Conservation (phyloP, 1,139 yeast genomes). For the Citeromyces hawaiiensis region DNA sequence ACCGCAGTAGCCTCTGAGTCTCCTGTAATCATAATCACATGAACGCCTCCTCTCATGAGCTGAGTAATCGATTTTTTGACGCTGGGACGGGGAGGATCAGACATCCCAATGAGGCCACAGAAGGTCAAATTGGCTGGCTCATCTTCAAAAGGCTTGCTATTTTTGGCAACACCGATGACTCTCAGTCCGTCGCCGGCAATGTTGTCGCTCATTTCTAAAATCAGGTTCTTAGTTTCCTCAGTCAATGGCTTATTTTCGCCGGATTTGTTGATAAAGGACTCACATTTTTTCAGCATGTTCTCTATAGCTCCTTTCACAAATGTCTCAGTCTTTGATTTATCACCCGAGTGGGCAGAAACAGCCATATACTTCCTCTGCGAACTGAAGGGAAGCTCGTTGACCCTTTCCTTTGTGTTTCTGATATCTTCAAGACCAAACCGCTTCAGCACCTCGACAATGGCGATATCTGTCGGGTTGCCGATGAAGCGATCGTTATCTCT, state of each 20-base stretch:
- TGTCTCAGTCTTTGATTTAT: slow-evolving; percentile 38
- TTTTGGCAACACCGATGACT: slow-evolving; percentile 69
- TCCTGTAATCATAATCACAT: slow-evolving; percentile 95
- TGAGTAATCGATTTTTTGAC: slow-evolving; percentile 61
- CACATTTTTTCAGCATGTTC: slow-evolving; percentile 49
- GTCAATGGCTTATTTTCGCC: slow-evolving; percentile 43
- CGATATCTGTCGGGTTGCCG: slow-evolving; percentile 93
- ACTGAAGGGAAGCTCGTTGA: slow-evolving; percentile 72
- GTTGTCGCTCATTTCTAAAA: slow-evolving; percentile 41
- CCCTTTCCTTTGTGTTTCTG: slow-evolving; percentile 44
- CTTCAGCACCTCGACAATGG: slow-evolving; percentile 61
- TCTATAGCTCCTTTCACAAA: slow-evolving; percentile 88
- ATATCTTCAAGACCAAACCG: slow-evolving; percentile 62
- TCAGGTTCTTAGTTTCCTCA: slow-evolving; percentile 28
- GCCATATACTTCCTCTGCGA: slow-evolving; percentile 87
- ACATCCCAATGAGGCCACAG: slow-evolving; percentile 85
- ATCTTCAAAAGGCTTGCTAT: slow-evolving; percentile 18
- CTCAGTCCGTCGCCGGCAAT: slow-evolving; percentile 81
- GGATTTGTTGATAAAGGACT: slow-evolving; percentile 39
- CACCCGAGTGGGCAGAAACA: slow-evolving; percentile 51
- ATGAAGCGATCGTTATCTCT: slow-evolving; percentile 57
- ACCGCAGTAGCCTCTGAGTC: slow-evolving; percentile 90
- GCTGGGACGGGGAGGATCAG: slow-evolving; percentile 89
- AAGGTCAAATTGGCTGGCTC: slow-evolving; percentile 51
- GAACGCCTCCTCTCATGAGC: slow-evolving; percentile 84